Base-by-base conservation (phyloP, 2,329 filamentous ascomycete species). In the Neophaeococcomyces mojaviensis region DNA sequence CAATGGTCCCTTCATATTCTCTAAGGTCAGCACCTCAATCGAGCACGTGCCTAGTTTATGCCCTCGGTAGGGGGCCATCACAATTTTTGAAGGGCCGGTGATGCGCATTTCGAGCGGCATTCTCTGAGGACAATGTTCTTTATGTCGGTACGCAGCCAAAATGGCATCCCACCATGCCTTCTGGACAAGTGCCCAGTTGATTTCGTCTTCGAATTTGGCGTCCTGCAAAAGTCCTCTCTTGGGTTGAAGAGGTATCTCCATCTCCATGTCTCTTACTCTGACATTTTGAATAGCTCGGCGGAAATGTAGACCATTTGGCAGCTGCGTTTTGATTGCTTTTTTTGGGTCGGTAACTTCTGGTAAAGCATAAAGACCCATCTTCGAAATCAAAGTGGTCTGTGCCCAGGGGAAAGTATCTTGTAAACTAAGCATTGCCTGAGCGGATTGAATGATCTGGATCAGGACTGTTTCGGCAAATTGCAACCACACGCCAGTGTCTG, bases 141-240 rank as follows among this genome's bases (percentile, higher is more conserved):
- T 54, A 37, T 66, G 56, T 33, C 59, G 54, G 50, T 73, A 73
- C n/a, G 64, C 65, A 1, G 65, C 60, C 4, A 67, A 61, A 49
- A 73, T 71, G 5, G 66, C 67, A 46, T 72, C 71, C 70, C 71
- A 73, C 71, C 71, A 73, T 0, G 69, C 70, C 8, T 61, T 59
- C 42, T 67, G 67, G 1, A 70, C 64, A n/a, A 67, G 55, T 12
- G 55, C 58, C 53, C 61, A 72, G 57, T 73, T 68, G 1, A 64
- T 60, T 47, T 64, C 38, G 30, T 62, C 15, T 54, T 54, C 0
- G 61, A 53, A n/a, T 63, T 57, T 10, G 58, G 44, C 26, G 28
- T 46, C 37, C 26, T 46, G 16, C 22, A 41, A 28, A 4, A 26
- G 15, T 7, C 39, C 39, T 22, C 7, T 46, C 24, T 51, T 54